Conservation (phyloP, 306 rosid genomes). For the Myrica gale region DNA sequence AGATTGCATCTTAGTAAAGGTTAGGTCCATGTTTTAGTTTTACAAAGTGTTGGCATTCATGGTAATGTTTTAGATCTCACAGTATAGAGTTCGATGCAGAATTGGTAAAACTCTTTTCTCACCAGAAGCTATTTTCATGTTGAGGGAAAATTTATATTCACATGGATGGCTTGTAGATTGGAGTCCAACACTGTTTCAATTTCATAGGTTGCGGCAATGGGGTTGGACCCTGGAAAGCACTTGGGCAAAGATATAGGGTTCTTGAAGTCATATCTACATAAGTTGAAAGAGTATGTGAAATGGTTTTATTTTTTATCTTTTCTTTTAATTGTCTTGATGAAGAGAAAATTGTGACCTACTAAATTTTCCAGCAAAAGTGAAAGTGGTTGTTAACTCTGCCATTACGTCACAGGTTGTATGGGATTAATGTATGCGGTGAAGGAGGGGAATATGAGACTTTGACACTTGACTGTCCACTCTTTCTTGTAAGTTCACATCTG, state of each 20-base stretch:
- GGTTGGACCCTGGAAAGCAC: slow-evolving; percentile 87
- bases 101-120: slow-evolving; percentile 25
- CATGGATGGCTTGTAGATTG: slow-evolving; percentile 24
- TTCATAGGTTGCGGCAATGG: slow-evolving; percentile 93
- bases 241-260: slow-evolving; percentile 81
- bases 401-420: slow-evolving; percentile 60
- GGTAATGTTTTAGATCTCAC: not conserved
- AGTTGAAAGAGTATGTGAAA: slow-evolving; percentile 71
- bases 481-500: slow-evolving; percentile 54
- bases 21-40: not conserved
- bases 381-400: not conserved
- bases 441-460: slow-evolving; percentile 97
- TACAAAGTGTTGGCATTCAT: not conserved
- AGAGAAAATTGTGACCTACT: slow-evolving; percentile 12
- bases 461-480: slow-evolving; percentile 95
- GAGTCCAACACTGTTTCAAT: slow-evolving; percentile 31
- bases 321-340: not conserved
- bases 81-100: slow-evolving; percentile 1
- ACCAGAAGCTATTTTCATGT: slow-evolving; percentile 8
- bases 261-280: slow-evolving; percentile 71
- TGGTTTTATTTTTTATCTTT: slow-evolving; percentile 3
- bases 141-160: slow-evolving; percentile 13
- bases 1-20: not conserved
- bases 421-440: slow-evolving; percentile 93
- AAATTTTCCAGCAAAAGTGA: slow-evolving; percentile 8